Percentiles rank a stretch among this genome's conserved stretches.
Conservation (phyloP, 306 rosid genomes). For the Cucurbita moschata region DNA sequence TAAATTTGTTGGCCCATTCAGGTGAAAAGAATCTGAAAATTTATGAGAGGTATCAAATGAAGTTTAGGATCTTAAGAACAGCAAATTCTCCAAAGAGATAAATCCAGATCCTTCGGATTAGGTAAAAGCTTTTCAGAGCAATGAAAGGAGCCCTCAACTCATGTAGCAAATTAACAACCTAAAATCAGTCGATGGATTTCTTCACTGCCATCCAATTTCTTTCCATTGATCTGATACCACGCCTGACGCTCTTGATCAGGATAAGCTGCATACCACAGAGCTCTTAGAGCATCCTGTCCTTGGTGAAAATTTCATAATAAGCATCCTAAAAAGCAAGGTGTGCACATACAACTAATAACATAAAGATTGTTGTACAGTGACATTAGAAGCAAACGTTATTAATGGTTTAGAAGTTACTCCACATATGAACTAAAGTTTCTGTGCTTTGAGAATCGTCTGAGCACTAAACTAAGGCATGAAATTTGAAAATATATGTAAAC, state of each 20-base stretch:
- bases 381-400: neutral
- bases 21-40: neutral
- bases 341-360: neutral
- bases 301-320: constrained; percentile 14
- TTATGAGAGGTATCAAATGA: neutral
- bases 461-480: neutral
- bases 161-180: constrained; percentile 31
- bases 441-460: neutral
- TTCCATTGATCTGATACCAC: constrained; percentile 91
- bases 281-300: constrained; percentile 65
- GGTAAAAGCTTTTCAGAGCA: constrained; percentile 7
- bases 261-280: constrained; percentile 67
- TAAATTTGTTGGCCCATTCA: neutral
- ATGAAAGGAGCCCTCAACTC: neutral
- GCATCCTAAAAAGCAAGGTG: constrained; percentile 4
- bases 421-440: neutral
- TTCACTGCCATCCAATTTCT: constrained; percentile 98
- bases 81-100: constrained; percentile 83
- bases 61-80: constrained; percentile 46
- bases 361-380: neutral
- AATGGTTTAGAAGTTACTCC: neutral
- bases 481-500: constrained; percentile 16
- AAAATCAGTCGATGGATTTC: constrained; percentile 92
- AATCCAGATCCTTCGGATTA: constrained; percentile 72
- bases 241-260: constrained; percentile 63